phyloP scores from a whole-genome alignment of 805 yeast species.

The Cephaloascus albidus region DNA sequence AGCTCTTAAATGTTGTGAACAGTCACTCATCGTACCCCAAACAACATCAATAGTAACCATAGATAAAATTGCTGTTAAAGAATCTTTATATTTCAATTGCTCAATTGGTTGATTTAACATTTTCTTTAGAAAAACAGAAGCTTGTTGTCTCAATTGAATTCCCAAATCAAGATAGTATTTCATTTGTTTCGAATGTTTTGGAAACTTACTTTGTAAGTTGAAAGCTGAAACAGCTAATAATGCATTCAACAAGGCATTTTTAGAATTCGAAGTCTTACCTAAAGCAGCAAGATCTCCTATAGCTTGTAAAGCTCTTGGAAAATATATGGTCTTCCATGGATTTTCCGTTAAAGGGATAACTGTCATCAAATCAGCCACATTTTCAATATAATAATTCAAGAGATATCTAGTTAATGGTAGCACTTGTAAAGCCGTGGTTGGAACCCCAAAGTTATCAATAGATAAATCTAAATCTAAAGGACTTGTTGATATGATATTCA shows the following conservation, averaged over 20 bases:
- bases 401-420: constrained; percentile 67
- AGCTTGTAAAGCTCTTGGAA: constrained; percentile 76
- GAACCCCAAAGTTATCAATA: constrained; percentile 31
- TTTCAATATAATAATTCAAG: constrained; percentile 60
- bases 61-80: constrained; percentile 70
- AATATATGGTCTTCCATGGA: constrained; percentile 84
- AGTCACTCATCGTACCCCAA: constrained; percentile 87
- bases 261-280: constrained; percentile 67
- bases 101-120: constrained; percentile 44
- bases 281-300: constrained; percentile 71
- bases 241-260: constrained; percentile 72
- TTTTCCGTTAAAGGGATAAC: constrained; percentile 64
- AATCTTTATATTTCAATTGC: constrained; percentile 71
- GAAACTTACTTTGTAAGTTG: constrained; percentile 65
- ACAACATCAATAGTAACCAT: constrained; percentile 86
- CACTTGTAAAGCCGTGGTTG: constrained; percentile 52
- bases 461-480: constrained; percentile 34
- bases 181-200: constrained; percentile 56
- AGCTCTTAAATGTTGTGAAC: constrained; percentile 63
- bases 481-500: constrained; percentile 35
- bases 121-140: constrained; percentile 54
- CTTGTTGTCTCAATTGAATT: constrained; percentile 65
- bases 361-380: constrained; percentile 74
- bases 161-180: constrained; percentile 66
- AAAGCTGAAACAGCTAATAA: constrained; percentile 75